Evolutionary conservation across 1,284 basidiomycete species (phyloP), one percentile per base, ranked within the genome.

Genomic region (Naganishia albida): DNA sequence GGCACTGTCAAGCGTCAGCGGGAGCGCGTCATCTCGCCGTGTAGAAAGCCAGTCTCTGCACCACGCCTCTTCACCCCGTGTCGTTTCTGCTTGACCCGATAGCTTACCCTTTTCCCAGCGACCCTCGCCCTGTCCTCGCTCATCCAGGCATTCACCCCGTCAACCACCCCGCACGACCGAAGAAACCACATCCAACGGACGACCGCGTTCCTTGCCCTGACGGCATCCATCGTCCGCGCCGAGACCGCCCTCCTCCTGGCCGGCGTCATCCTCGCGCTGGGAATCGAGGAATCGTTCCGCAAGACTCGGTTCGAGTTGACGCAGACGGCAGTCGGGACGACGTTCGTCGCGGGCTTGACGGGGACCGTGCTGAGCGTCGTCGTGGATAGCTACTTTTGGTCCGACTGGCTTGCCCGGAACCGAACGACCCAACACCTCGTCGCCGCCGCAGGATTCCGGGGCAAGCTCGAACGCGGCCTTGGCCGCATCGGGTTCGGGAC

Each of bases 351-450:
- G 1, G 86, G 85, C 1, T 56, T 85, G 0, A 64, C 28, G 23
- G 78, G 6, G 87, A 87, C 18, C 75, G 87, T 43, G 83, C 89
- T 90, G 63, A 70, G 85, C 74, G 3, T 28, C 28, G 6, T 78
- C 0, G 80, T 95, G 28, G 95, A 99, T 76, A 90, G 91, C 0
- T 89, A 88, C 78, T 90, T 96, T 75, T 98, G 94, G 93, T 76
- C 81, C 54, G 75, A 78, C 68, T 63, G 60, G 60, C 46, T 60
- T 8, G 44, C 56, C 6, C 34, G 10, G 34, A 10, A 34, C 10
- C 4, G 34, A 12, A 23, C 10, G 3, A 30, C 43, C 6, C 12
- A n/a, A n/a, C 18, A 53, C 34, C 4, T 10, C 3, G 20, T 30
- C 34, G 7, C 15, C 18, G 16, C 51, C 7, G 20, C 51, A 8